Percentiles rank a stretch among this genome's conserved stretches.
Conservation (phyloP, 129 eudicot genomes). For the Flaveria bidentis region DNA sequence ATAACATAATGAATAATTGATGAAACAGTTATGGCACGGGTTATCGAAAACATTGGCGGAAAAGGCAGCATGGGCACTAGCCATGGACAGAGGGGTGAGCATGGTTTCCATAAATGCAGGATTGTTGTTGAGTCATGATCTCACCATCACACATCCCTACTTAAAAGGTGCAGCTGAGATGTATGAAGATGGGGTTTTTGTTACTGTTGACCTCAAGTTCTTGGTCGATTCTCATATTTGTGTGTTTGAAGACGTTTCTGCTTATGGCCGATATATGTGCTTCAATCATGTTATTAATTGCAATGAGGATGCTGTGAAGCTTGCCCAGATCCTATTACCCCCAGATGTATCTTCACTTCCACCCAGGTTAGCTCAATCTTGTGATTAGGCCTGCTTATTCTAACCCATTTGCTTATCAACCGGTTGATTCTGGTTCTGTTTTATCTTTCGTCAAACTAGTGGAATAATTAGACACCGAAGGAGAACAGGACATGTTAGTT, state of each 20-base stretch:
- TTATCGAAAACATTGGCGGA: constrained; percentile 79
- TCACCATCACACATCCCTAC: constrained; percentile 72
- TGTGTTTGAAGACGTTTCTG: constrained; percentile 74
- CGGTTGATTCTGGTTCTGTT: not conserved
- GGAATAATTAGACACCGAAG: no score
- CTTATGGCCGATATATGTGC: constrained; percentile 85
- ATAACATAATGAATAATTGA: not conserved
- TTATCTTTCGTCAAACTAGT: not conserved
- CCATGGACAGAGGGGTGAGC: constrained; percentile 90
- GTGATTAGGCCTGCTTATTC: not conserved
- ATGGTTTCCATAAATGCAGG: constrained; percentile 89
- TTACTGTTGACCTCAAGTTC: constrained; percentile 70
- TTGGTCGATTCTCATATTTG: constrained; percentile 82
- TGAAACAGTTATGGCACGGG: constrained; percentile 82
- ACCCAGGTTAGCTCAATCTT: constrained; percentile 44
- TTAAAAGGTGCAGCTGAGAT: constrained; percentile 92
- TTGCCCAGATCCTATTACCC: constrained; percentile 62
- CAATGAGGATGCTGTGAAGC: constrained; percentile 59
- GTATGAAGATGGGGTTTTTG: constrained; percentile 83
- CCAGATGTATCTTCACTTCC: constrained; percentile 48
- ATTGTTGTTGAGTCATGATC: constrained; percentile 52
- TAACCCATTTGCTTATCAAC: not conserved
- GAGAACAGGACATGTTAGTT: not conserved
- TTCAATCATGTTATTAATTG: constrained; percentile 68
- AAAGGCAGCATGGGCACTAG: constrained; percentile 87